These are phyloP conservation scores for Suillus occidentalis DNA, from an alignment of 768 basidiomycete species.

Conservation along the genomic window DNA sequence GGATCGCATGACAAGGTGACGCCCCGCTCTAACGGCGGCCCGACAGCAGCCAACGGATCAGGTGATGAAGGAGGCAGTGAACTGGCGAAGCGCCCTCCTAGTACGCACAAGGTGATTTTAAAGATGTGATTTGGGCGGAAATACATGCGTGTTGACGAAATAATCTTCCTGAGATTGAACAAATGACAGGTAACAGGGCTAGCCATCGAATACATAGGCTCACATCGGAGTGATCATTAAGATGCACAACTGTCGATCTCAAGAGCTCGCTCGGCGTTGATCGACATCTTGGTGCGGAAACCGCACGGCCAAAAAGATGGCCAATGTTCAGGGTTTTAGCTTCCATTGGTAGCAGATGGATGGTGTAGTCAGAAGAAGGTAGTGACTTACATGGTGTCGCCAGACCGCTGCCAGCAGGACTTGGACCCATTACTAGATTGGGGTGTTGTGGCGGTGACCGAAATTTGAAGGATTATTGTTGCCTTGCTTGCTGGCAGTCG, in stretches of 20 bases:
- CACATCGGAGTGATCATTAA: neutral
- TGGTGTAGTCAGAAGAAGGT: neutral
- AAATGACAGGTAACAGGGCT: neutral
- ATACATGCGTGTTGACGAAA: neutral
- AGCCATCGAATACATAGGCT: neutral
- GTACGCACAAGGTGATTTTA: neutral
- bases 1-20: no score
- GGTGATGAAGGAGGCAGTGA: neutral
- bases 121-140: neutral
- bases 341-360: slow-evolving; percentile 1
- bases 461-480: slow-evolving; percentile 24
- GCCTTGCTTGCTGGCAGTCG: slow-evolving; percentile 26
- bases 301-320: slow-evolving; percentile 1
- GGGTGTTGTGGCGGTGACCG: slow-evolving; percentile 11
- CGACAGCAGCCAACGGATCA: neutral
- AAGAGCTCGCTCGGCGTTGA: neutral
- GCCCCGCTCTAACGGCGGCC: neutral
- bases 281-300: neutral
- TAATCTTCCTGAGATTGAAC: neutral
- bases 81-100: neutral
- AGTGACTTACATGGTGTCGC: neutral
- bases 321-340: neutral
- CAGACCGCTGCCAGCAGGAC: slow-evolving; percentile 1
- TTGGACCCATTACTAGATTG: slow-evolving; percentile 3
- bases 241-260: slow-evolving; percentile 1